A percentile compares a stretch with the other conserved stretches of the same genome.
phyloP scores from a whole-genome alignment of 2,329 filamentous ascomycete genomes.

The Paraconiothyrium sp. region DNA sequence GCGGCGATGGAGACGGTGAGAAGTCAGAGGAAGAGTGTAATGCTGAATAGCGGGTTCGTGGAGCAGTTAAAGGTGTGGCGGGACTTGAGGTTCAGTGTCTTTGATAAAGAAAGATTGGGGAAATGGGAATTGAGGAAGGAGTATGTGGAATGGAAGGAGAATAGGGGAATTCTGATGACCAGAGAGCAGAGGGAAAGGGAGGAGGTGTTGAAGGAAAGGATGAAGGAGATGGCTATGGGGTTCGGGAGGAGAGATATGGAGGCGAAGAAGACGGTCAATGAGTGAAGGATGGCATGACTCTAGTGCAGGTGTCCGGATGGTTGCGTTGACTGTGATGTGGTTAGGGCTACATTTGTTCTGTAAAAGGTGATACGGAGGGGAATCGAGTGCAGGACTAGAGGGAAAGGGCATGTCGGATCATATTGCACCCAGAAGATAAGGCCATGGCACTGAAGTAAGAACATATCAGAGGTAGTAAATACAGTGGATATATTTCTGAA shows the following conservation, averaged over 20 bases:
- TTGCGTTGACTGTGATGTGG: too few species aligned
- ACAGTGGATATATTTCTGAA: too few species aligned
- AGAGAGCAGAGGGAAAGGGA: constrained; percentile 9
- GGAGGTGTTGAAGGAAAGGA: constrained; percentile 6
- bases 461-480: too few species aligned
- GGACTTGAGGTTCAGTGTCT: constrained; percentile 16
- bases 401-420: too few species aligned
- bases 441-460: too few species aligned
- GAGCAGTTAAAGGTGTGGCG: constrained; percentile 26
- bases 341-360: too few species aligned
- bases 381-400: too few species aligned
- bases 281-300: too few species aligned
- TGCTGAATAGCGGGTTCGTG: constrained; percentile 26
- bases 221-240: constrained; percentile 12
- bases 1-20: constrained; percentile 19
- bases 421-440: too few species aligned
- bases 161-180: constrained; percentile 13
- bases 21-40: constrained; percentile 11
- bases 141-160: constrained; percentile 13
- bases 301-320: too few species aligned
- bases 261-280: not conserved
- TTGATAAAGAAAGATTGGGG: not conserved
- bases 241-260: not conserved
- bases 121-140: not conserved
- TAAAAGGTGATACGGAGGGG: too few species aligned